Evolutionary conservation across 108 stramenopile genomes (phyloP).

Genomic region (Cyclotella baltica): DNA sequence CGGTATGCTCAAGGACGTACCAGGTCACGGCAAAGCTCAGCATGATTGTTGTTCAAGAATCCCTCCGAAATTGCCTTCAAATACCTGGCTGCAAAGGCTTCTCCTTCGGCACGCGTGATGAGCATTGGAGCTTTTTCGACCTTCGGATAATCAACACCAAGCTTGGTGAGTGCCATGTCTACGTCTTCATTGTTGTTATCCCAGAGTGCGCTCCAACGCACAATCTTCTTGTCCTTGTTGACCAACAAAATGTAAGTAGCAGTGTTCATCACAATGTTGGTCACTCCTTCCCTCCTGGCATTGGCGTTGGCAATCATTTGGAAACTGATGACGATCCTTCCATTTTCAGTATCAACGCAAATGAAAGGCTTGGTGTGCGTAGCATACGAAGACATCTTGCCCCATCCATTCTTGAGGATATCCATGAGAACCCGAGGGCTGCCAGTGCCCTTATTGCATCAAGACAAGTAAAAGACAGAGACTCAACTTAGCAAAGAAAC

Average conservation of each 20-base stretch:
- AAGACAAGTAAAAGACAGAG: slow-evolving; percentile 1
- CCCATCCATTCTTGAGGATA: slow-evolving; percentile 1
- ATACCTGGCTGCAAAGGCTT: slow-evolving; percentile 11
- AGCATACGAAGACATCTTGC: not conserved
- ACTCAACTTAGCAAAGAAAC: too few species aligned
- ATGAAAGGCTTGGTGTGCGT: slow-evolving; percentile 2
- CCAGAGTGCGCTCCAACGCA: not conserved
- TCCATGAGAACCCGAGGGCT: not conserved
- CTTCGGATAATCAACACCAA: not conserved
- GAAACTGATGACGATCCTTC: not conserved
- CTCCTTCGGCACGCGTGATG: slow-evolving; percentile 12
- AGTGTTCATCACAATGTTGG: not conserved
- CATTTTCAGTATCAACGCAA: slow-evolving; percentile 7
- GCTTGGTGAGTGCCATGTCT: not conserved
- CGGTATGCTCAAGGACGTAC: too few species aligned
- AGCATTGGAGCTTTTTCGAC: not conserved
- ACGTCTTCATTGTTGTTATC: not conserved
- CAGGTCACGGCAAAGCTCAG: not conserved
- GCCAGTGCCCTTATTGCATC: not conserved
- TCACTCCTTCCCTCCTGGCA: not conserved
- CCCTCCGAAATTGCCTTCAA: not conserved
- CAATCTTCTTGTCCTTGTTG: slow-evolving; percentile 12
- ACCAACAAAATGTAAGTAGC: not conserved
- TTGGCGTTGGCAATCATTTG: not conserved
- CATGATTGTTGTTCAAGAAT: slow-evolving; percentile 18